phyloP scores from a whole-genome alignment of 2,329 filamentous ascomycete genomes.

The Colletotrichum sp. region DNA sequence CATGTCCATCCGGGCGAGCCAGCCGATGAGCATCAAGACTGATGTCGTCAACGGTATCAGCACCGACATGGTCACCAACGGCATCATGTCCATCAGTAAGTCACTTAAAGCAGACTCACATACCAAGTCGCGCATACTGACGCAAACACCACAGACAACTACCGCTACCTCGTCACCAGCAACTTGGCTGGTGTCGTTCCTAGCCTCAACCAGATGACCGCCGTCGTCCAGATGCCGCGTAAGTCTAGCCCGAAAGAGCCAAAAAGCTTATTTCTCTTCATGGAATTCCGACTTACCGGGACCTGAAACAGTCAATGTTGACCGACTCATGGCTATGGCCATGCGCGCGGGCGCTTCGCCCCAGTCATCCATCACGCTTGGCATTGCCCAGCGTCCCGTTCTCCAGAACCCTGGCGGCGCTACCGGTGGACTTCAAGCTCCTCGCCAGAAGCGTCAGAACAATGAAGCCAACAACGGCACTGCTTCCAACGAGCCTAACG shows the following conservation, averaged over 20 bases:
- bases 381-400: constrained; percentile 25
- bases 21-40: constrained; percentile 25
- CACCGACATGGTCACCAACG: constrained; percentile 24
- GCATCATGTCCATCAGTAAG: constrained; percentile 24
- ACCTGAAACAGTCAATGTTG: constrained; percentile 24
- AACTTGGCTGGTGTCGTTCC: constrained; percentile 23
- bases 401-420: constrained; percentile 26
- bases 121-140: not conserved
- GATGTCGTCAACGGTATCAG: constrained; percentile 27
- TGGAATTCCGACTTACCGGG: not conserved
- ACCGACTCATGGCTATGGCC: constrained; percentile 25
- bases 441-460: constrained; percentile 14
- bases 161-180: constrained; percentile 26
- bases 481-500: not conserved
- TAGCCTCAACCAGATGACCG: constrained; percentile 24
- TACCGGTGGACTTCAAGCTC: constrained; percentile 4
- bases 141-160: constrained; percentile 16
- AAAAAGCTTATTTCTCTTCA: not conserved
- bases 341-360: constrained; percentile 23
- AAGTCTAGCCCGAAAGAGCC: not conserved
- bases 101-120: accelerated
- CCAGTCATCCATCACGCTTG: constrained; percentile 22
- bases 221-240: constrained; percentile 26
- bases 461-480: constrained; percentile 12
- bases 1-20: constrained; percentile 26